phyloP scores from a whole-genome alignment of 805 yeast genomes.

The Myxozyma nipponensis region DNA sequence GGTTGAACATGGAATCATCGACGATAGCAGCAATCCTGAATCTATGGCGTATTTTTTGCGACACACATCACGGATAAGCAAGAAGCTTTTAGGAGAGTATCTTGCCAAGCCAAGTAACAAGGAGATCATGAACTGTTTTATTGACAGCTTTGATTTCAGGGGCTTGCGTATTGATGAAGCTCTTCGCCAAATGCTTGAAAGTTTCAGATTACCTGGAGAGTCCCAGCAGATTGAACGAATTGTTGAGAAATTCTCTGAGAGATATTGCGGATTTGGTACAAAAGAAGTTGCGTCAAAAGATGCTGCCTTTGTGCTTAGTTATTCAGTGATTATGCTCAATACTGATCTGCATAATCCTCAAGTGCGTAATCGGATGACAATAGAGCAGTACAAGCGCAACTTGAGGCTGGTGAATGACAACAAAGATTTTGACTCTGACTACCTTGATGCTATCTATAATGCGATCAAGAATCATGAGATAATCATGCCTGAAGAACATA shows the following conservation, averaged over 20 bases:
- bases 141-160: slow-evolving; percentile 67
- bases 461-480: slow-evolving; percentile 84
- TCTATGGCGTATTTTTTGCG: slow-evolving; percentile 75
- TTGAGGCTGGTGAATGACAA: slow-evolving; percentile 71
- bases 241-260: slow-evolving; percentile 78
- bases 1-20: slow-evolving; percentile 62
- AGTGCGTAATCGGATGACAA: slow-evolving; percentile 82
- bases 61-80: slow-evolving; percentile 78
- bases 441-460: slow-evolving; percentile 70
- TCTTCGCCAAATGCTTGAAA: slow-evolving; percentile 69
- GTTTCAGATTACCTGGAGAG: slow-evolving; percentile 94
- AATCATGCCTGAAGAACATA: slow-evolving; percentile 97
- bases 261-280: slow-evolving; percentile 65
- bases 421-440: slow-evolving; percentile 81
- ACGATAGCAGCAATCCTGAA: slow-evolving; percentile 45
- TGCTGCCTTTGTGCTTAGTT: slow-evolving; percentile 86
- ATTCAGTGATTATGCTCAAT: slow-evolving; percentile 86
- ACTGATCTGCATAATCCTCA: slow-evolving; percentile 92
- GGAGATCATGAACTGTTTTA: slow-evolving; percentile 58
- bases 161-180: slow-evolving; percentile 91
- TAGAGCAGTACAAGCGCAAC: slow-evolving; percentile 75
- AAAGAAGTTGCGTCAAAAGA: slow-evolving; percentile 74
- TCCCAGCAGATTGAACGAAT: slow-evolving; percentile 94
- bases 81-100: slow-evolving; percentile 80
- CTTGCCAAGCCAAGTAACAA: slow-evolving; percentile 71